Percentiles rank a stretch among this genome's conserved stretches.
Conservation (phyloP, 306 rosid species). For the Hippophae rhamnoides region DNA sequence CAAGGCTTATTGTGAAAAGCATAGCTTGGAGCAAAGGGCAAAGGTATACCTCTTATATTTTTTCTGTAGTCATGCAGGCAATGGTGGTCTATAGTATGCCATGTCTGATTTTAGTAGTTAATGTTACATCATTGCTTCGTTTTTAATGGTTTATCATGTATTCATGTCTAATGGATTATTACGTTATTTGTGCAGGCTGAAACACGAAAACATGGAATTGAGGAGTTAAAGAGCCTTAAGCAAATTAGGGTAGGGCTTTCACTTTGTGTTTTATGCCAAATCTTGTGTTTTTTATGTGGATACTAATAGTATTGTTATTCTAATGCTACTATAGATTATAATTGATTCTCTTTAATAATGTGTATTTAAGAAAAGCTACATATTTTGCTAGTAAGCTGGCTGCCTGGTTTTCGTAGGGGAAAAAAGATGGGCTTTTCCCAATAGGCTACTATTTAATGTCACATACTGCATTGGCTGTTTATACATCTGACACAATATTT, state of each 20-base stretch:
- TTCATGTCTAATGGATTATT: neutral
- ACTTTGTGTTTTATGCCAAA: neutral
- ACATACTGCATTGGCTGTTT: no score
- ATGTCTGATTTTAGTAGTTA: neutral
- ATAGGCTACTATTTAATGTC: no score
- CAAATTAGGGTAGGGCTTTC: slow-evolving; percentile 65
- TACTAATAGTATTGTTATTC: neutral
- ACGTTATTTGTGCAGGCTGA: slow-evolving; percentile 58
- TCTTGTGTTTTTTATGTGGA: neutral
- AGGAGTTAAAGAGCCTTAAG: slow-evolving; percentile 72
- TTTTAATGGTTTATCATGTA: no score
- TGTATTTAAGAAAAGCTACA: no score
- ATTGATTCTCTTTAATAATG: no score
- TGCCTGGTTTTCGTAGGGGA: no score
- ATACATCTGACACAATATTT: no score
- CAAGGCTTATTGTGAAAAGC: slow-evolving; percentile 92
- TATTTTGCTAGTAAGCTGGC: no score
- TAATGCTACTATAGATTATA: no score
- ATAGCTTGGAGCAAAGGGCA: slow-evolving; percentile 78
- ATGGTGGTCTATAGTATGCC: slow-evolving; percentile 9
- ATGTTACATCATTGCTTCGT: neutral
- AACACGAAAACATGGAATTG: slow-evolving; percentile 75
- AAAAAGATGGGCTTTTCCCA: no score
- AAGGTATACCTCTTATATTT: slow-evolving; percentile 43
- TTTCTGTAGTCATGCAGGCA: neutral